A percentile compares a stretch with the other conserved stretches of the same genome.
Conservation (phyloP, 2,329 filamentous ascomycete species). For the Camptophora hylomeconis region DNA sequence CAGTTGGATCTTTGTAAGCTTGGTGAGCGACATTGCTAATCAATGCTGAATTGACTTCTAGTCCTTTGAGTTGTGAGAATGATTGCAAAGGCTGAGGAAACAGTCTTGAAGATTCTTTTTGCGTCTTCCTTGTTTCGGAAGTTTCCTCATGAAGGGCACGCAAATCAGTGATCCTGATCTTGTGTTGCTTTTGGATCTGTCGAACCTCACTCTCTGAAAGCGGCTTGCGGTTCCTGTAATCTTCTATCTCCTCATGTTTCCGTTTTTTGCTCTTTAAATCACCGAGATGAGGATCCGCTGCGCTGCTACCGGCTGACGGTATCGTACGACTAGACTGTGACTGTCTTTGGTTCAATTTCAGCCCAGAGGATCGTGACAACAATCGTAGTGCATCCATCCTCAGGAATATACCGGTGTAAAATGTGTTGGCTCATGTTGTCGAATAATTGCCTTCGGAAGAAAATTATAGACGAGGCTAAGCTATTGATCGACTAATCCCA, state of each 20-base stretch:
- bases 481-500: too few relatives aligned
- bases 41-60: constrained; percentile 57
- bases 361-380: constrained; percentile 31
- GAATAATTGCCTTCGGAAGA: too few relatives aligned
- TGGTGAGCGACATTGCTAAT: constrained; percentile 70
- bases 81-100: constrained; percentile 68
- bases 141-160: constrained; percentile 31
- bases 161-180: constrained; percentile 73
- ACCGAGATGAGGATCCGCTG: too few relatives aligned
- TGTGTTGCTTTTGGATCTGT: constrained; percentile 62
- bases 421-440: too few relatives aligned
- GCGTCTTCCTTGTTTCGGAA: constrained; percentile 31
- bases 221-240: too few relatives aligned
- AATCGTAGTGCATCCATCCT: constrained; percentile 35
- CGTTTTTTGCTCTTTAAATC: too few relatives aligned
- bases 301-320: too few relatives aligned
- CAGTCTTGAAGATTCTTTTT: constrained; percentile 42
- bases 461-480: too few relatives aligned
- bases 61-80: constrained; percentile 58
- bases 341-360: constrained; percentile 30
- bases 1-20: constrained; percentile 76
- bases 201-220: constrained; percentile 45
- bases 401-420: too few relatives aligned
- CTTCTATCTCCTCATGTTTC: not conserved
- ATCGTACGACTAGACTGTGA: constrained; percentile 13